Percentiles rank a stretch among this genome's conserved stretches.
phyloP scores from a whole-genome alignment of 2,329 filamentous ascomycete species.

The Cercospora janseana region DNA sequence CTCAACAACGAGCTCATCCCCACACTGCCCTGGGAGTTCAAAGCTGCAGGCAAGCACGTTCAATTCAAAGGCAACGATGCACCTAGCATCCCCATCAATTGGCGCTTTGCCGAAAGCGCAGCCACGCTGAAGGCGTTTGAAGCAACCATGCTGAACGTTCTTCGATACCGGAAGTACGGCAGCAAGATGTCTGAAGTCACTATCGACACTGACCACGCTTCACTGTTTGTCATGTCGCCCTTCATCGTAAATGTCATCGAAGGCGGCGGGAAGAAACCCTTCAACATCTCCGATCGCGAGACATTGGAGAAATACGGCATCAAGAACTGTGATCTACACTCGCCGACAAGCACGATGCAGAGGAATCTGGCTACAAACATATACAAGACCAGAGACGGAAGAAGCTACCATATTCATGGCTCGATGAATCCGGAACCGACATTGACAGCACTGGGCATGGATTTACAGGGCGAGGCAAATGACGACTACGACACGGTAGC shows the following conservation, averaged over 20 bases:
- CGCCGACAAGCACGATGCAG: slow-evolving; percentile 14
- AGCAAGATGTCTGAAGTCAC: slow-evolving; percentile 18
- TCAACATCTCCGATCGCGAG: background rate
- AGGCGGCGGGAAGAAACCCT: background rate
- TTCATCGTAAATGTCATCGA: slow-evolving; percentile 19
- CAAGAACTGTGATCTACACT: slow-evolving; percentile 21
- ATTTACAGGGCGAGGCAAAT: slow-evolving; percentile 30
- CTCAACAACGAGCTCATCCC: slow-evolving; percentile 46
- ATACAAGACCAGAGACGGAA: slow-evolving; percentile 47
- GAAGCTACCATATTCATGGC: slow-evolving; percentile 51
- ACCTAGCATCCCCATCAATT: slow-evolving; percentile 55
- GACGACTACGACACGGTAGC: slow-evolving; percentile 44
- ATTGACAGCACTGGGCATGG: slow-evolving; percentile 38
- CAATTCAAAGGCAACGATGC: slow-evolving; percentile 45
- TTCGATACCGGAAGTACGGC: slow-evolving; percentile 23
- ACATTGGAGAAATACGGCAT: slow-evolving; percentile 17
- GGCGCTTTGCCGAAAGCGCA: slow-evolving; percentile 55
- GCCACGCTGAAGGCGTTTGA: slow-evolving; percentile 39
- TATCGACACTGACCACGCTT: slow-evolving; percentile 27
- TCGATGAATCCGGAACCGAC: slow-evolving; percentile 49
- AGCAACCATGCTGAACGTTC: slow-evolving; percentile 25
- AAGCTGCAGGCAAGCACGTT: slow-evolving; percentile 40
- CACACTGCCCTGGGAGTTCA: slow-evolving; percentile 39
- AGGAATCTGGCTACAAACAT: slow-evolving; percentile 45
- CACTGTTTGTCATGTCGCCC: slow-evolving; percentile 29